A percentile compares a stretch with the other conserved stretches of the same genome.
These are phyloP conservation scores for Tagetes patula DNA, from an alignment of 129 eudicot species.

Conservation along the genomic window DNA sequence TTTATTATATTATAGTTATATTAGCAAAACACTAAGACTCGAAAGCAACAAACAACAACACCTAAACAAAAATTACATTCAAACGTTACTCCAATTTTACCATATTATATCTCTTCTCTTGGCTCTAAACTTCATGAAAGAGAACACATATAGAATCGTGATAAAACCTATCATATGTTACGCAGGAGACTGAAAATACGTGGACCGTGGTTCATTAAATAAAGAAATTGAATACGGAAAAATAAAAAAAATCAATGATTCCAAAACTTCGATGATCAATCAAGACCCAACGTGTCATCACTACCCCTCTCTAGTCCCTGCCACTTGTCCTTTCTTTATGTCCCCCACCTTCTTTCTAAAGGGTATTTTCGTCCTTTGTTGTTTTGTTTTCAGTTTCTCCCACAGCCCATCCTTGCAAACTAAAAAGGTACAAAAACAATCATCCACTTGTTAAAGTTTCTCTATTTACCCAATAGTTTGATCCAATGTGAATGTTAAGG, in stretches of 20 bases:
- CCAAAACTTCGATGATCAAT: constrained; percentile 33
- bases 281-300: constrained; percentile 43
- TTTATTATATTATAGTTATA: too few species aligned
- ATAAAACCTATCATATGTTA: too few species aligned
- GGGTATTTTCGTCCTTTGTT: constrained; percentile 37
- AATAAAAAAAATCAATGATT: constrained; percentile 28
- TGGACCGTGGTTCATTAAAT: not conserved
- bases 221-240: constrained; percentile 2
- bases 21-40: too few species aligned
- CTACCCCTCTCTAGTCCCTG: constrained; percentile 42
- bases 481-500: not conserved
- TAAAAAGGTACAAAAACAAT: not conserved
- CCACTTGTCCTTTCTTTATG: constrained; percentile 45
- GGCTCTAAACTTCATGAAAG: too few species aligned
- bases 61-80: too few species aligned
- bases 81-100: too few species aligned
- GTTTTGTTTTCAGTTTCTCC: constrained; percentile 26
- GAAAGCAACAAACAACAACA: too few species aligned
- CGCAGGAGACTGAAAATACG: too few species aligned
- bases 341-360: constrained; percentile 35
- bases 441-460: constrained; percentile 20
- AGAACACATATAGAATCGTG: too few species aligned
- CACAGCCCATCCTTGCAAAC: not conserved
- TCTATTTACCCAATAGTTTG: not conserved
- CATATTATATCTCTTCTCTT: too few species aligned